A percentile compares a stretch with the other conserved stretches of the same genome.
Conservation (phyloP, 2,329 filamentous ascomycete genomes). For the Albifimbria verrucaria region DNA sequence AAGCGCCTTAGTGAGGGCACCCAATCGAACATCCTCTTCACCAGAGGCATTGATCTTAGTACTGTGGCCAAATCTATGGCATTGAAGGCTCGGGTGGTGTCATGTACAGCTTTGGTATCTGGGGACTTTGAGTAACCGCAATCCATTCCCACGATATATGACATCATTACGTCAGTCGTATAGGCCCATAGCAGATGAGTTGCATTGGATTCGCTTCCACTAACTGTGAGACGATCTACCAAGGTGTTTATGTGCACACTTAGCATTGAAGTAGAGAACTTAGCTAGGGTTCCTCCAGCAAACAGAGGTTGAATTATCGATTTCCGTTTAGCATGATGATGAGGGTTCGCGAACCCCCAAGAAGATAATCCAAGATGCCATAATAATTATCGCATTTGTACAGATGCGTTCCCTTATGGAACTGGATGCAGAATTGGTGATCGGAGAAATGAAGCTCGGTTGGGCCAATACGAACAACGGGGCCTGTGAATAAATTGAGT, state of each 20-base stretch:
- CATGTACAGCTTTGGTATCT: slow-evolving; percentile 8
- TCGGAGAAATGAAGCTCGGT: slow-evolving; percentile 14
- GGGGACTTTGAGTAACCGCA: slow-evolving; percentile 6
- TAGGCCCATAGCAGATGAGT: slow-evolving; percentile 8
- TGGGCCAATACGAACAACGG: slow-evolving; percentile 12
- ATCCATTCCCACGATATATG: slow-evolving; percentile 11
- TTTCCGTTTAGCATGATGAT: slow-evolving; percentile 7
- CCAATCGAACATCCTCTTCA: slow-evolving; percentile 8
- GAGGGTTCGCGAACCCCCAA: slow-evolving; percentile 9
- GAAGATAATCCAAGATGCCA: slow-evolving; percentile 9
- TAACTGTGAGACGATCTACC: not conserved
- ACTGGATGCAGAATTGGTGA: slow-evolving; percentile 10
- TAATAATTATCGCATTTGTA: slow-evolving; percentile 14
- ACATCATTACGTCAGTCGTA: slow-evolving; percentile 15
- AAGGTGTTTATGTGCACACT: not conserved
- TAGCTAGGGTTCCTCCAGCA: slow-evolving; percentile 2
- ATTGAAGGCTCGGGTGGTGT: slow-evolving; percentile 12
- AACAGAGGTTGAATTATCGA: slow-evolving; percentile 12
- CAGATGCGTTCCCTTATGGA: slow-evolving; percentile 12
- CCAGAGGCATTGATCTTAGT: slow-evolving; percentile 9
- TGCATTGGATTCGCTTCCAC: not conserved
- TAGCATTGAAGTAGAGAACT: not conserved
- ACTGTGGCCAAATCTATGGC: slow-evolving; percentile 13
- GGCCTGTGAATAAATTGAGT: slow-evolving; percentile 4
- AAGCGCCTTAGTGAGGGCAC: slow-evolving; percentile 7